These are phyloP conservation scores for Torrubiellomyces zombiae DNA, from an alignment of 2,329 filamentous ascomycete species.

Conservation along the genomic window DNA sequence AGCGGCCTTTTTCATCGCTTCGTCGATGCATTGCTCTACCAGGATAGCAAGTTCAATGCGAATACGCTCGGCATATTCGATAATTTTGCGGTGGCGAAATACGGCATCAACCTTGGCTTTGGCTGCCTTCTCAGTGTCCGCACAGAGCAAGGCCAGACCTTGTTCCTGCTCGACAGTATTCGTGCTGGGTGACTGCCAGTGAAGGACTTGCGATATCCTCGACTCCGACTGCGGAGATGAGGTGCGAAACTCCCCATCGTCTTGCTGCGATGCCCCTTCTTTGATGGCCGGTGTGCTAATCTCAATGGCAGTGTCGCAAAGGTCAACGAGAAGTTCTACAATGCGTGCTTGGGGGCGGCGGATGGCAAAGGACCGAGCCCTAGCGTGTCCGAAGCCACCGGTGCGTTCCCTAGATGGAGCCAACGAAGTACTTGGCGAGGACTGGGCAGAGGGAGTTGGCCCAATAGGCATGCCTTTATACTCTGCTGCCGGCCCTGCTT, in stretches of 20 bases:
- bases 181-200: constrained; percentile 90
- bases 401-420: constrained; percentile 58
- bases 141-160: constrained; percentile 70
- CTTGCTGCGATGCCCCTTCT: constrained; percentile 47
- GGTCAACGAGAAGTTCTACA: constrained; percentile 82
- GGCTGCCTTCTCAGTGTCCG: constrained; percentile 73
- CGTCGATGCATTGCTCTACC: constrained; percentile 90
- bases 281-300: constrained; percentile 91
- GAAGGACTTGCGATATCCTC: constrained; percentile 79
- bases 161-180: constrained; percentile 89
- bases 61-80: constrained; percentile 92
- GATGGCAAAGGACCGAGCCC: constrained; percentile 79
- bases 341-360: constrained; percentile 81
- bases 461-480: constrained; percentile 84
- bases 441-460: constrained; percentile 52
- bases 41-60: constrained; percentile 83
- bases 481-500: constrained; percentile 45
- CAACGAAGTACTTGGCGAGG: constrained; percentile 55
- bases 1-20: constrained; percentile 76
- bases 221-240: constrained; percentile 94
- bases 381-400: constrained; percentile 59
- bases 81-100: constrained; percentile 75
- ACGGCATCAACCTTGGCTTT: constrained; percentile 86
- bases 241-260: constrained; percentile 65
- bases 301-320: constrained; percentile 90